These are phyloP conservation scores for Didymella lethalis DNA, from an alignment of 2,329 filamentous ascomycete species.

Conservation along the genomic window DNA sequence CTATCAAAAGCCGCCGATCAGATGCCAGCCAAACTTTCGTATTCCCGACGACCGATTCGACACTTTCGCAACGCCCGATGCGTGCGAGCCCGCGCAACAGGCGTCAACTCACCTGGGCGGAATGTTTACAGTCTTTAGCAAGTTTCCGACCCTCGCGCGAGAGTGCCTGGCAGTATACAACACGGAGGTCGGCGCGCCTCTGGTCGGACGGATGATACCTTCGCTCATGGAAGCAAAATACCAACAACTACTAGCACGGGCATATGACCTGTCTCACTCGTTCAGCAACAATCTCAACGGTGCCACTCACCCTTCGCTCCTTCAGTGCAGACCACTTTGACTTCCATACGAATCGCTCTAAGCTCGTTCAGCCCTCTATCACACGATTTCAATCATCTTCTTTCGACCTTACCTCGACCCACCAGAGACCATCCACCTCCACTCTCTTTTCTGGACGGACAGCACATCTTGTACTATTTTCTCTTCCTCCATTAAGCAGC, in stretches of 20 bases:
- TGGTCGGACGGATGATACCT: slow-evolving; percentile 12
- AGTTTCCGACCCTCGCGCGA: slow-evolving; percentile 9
- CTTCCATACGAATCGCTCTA: background rate
- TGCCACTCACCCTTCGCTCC: slow-evolving; percentile 5
- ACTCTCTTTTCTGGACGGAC: slow-evolving; percentile 7
- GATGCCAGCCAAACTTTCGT: slow-evolving; percentile 1
- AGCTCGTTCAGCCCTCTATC: slow-evolving; percentile 4
- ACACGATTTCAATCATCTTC: slow-evolving; percentile 9
- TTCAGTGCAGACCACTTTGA: slow-evolving; percentile 6
- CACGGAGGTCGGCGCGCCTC: background rate
- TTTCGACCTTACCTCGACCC: slow-evolving; percentile 11
- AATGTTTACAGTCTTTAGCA: slow-evolving; percentile 8
- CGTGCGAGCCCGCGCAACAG: background rate
- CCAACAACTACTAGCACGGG: slow-evolving; percentile 11
- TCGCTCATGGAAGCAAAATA: slow-evolving; percentile 17
- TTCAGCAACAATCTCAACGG: slow-evolving; percentile 1
- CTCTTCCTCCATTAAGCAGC: slow-evolving; percentile 11
- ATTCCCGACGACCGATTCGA: slow-evolving; percentile 5
- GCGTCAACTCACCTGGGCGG: background rate
- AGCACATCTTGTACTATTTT: slow-evolving; percentile 5
- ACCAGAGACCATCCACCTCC: slow-evolving; percentile 1
- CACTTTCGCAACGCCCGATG: background rate
- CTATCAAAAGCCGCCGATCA: slow-evolving; percentile 11
- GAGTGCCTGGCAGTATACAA: slow-evolving; percentile 14
- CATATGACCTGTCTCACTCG: slow-evolving; percentile 4